Base-by-base conservation (phyloP, 2,329 filamentous ascomycete species). In the Fonsecaea multimorphosa region DNA sequence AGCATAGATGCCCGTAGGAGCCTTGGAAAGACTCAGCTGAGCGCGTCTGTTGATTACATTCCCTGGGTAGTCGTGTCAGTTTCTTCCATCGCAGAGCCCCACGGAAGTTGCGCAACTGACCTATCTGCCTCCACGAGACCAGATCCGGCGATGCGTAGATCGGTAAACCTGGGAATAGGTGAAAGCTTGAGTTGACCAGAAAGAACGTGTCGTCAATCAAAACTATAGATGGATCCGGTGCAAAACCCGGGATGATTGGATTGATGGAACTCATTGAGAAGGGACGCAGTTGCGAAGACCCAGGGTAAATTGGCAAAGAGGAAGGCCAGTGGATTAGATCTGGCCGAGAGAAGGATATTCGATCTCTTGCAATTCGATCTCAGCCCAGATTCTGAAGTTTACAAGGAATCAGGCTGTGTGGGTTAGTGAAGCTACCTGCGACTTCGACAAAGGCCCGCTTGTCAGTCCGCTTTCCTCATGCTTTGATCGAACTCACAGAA, bases 141-240 rank as follows among this genome's bases (percentile, higher is more conserved):
- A 82, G 71, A 68, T 82, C 80, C 7, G 76, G 82, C 22, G 83
- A 86, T 29, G 85, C 80, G 70, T 88, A 87, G 64, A 89, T 85
- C 16, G 85, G 84, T 19, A 83, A 82, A 3, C 85, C 85, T 0
- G 86, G 86, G 66, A 86, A 88, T 73, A 82, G 86, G 73, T 89
- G 86, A 64, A 89, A 89, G 0, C 85, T 86, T 0, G 86, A 88
- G 2, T 85, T 88, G 38, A 83, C 83, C 36, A 89, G 80, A 73
- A 85, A 89, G 73, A 84, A 89, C 70, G 84, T 81, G 46, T 78
- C 69, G 6, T 76, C 77, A 19, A 85, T 81, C 2, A 83, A 77
- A 9, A 85, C 68, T 40, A 86, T 80, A 0, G 85, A 87, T 0
- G 87, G 86, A 68, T 89, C 87, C 5, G 86, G 85, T 61, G 88